Conservation (phyloP, 2,329 filamentous ascomycete species). For the Botrytis galanthina region DNA sequence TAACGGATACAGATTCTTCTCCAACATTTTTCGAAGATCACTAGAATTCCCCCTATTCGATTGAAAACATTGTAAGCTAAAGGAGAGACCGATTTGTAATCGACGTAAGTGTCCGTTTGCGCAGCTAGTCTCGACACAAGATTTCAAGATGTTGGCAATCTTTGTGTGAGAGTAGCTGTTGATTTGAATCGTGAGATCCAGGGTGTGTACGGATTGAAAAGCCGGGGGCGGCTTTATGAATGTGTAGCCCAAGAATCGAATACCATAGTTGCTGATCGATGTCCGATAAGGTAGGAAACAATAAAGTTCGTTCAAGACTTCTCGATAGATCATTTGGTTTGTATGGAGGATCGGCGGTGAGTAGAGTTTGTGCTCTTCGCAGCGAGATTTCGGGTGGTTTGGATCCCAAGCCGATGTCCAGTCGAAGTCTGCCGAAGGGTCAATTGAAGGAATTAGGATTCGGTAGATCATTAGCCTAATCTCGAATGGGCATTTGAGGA, state of each 20-base stretch:
- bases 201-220: slow-evolving; percentile 18
- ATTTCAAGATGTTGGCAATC: slow-evolving; percentile 17
- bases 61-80: slow-evolving; percentile 17
- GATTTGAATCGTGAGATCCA: slow-evolving; percentile 21
- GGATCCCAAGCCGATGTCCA: slow-evolving; percentile 20
- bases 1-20: slow-evolving; percentile 17
- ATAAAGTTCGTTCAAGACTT: slow-evolving; percentile 20
- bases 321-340: slow-evolving; percentile 18
- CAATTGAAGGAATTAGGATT: slow-evolving; percentile 17
- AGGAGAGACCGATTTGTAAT: slow-evolving; percentile 17
- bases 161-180: slow-evolving; percentile 19
- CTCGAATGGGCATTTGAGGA: slow-evolving; percentile 18
- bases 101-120: slow-evolving; percentile 19
- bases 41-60: slow-evolving; percentile 1
- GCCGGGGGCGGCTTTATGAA: slow-evolving; percentile 16
- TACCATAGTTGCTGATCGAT: slow-evolving; percentile 17
- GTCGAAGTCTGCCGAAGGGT: slow-evolving; percentile 14
- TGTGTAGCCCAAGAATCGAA: slow-evolving; percentile 21
- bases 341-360: slow-evolving; percentile 20
- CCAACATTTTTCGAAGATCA: slow-evolving; percentile 15
- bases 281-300: slow-evolving; percentile 19
- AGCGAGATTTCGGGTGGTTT: slow-evolving; percentile 12
- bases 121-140: slow-evolving; percentile 17
- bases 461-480: slow-evolving; percentile 21
- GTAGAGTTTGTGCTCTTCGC: slow-evolving; percentile 17